Evolutionary conservation across 1,284 basidiomycete species (phyloP), one percentile per base, ranked within the genome.

Genomic region (Heterobasidion parviporum): DNA sequence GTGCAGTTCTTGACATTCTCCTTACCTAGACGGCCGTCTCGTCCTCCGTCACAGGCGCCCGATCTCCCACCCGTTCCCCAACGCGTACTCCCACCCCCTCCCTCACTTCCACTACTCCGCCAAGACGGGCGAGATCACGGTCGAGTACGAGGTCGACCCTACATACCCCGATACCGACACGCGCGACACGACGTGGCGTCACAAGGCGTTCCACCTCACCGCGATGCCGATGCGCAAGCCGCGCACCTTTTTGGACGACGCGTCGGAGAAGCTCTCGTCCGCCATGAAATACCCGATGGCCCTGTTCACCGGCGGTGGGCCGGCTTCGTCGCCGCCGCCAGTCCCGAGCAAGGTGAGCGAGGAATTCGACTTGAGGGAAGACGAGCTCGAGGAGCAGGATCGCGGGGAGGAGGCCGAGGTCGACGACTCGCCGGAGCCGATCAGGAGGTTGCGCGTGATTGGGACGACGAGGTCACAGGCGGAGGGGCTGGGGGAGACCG

Each of bases 361-460:
- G 38, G 80, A 89, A 7, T 83, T 83, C 61, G 73, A 91, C 62
- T 64, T 92, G 58, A 71, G 74, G 38, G 89, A 90, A 62, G 80
- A 89, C 59, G 89, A 92, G 61, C 76, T 90, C 12, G 64, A 89
- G 52, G 88, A 91, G 60, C 81, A 85, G 61, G 89, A 92, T 55
- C 77, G 83, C 18, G 81, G 79, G 5, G 86, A 87, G 65, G 88
- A 89, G 58, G 83, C 79, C 3, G 87, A 89, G 66, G 79, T 82
- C 2, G 89, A 92, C 63, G 85, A 92, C 65, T 83, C 85, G 12
- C 72, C 73, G 4, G 84, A 88, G 50, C 64, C 57, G 36, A 58
- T 68, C 14, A 69, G 81, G 36, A 61, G 65, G 16, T 70, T 81
- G 33, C 68, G 75, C 35, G 70, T 80, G 18, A 60, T 83, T 3